These are phyloP conservation scores for Stentor roeselii DNA, from an alignment of 73 alveolate species.

Conservation along the genomic window DNA sequence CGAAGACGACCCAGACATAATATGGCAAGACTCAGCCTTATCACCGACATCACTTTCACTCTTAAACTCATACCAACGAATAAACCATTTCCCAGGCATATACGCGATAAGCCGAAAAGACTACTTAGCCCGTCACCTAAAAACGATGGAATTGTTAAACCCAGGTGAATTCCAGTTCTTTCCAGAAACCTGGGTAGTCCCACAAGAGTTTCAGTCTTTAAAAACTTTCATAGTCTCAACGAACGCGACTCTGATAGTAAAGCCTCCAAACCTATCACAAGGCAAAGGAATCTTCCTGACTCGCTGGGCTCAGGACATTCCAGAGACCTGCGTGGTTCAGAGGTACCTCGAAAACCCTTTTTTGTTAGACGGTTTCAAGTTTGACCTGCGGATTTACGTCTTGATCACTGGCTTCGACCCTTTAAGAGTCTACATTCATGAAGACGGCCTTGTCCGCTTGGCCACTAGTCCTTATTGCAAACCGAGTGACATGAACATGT, in stretches of 20 bases:
- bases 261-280: slow-evolving; percentile 48
- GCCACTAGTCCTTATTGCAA: slow-evolving; percentile 80
- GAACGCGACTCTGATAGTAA: slow-evolving; percentile 46
- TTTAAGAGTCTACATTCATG: slow-evolving; percentile 71
- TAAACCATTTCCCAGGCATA: slow-evolving; percentile 64
- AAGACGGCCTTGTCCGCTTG: slow-evolving; percentile 90
- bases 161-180: slow-evolving; percentile 44
- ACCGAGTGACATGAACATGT: slow-evolving; percentile 58
- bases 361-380: slow-evolving; percentile 85
- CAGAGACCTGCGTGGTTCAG: slow-evolving; percentile 56
- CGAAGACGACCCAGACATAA: neutral
- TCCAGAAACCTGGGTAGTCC: slow-evolving; percentile 70
- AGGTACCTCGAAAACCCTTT: slow-evolving; percentile 84
- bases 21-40: neutral
- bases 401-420: slow-evolving; percentile 88
- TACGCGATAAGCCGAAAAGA: slow-evolving; percentile 45
- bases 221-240: slow-evolving; percentile 17
- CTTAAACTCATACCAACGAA: slow-evolving; percentile 33
- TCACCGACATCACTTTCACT: neutral
- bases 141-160: slow-evolving; percentile 39
- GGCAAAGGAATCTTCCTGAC: slow-evolving; percentile 64
- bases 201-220: slow-evolving; percentile 48
- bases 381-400: slow-evolving; percentile 87
- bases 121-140: slow-evolving; percentile 39
- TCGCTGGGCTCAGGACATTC: slow-evolving; percentile 42